Evolutionary conservation across 768 basidiomycete species (phyloP), one percentile per base, ranked within the genome.

Genomic region (Suillus paluster): DNA sequence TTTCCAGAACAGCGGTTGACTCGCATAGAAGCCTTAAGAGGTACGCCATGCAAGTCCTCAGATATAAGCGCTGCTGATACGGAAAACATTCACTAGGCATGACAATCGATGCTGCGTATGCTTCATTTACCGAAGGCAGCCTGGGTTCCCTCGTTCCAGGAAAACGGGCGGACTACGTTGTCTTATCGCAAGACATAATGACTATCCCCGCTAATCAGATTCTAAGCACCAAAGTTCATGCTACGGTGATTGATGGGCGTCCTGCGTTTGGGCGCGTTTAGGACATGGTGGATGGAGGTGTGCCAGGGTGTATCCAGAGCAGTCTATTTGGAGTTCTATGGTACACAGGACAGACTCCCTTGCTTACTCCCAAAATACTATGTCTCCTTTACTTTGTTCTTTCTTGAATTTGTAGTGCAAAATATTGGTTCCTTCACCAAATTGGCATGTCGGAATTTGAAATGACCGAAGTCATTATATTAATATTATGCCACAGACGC

Each of bases 41-140:
- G 90, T 86, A 64, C n/a, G 68, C 63, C 21, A 19, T 38, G 33
- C 23, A 46, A 56, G 46, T 41, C 50, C 50, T 55, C 23, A 27
- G 38, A 33, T 1, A 34, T 1, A n/a, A 14, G 15, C 17, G 33
- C 42, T 30, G 59, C 44, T 25, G 34, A 17, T 39, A 12, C 8
- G 5, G n/a, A 57, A 67, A 33, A 63, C 17, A 15, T 23, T 8
- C 30, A 21, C 59, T 64, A 91, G 90, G 94, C 21, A 92, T 96
- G 88, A 96, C 94, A 3, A 83, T 92, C 41, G 89, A 93, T 68
- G 85, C 92, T 8, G 94, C 94, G 0, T 95, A 91, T 71, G 94
- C 95, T 17, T 90, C 91, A 0, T 95, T 96, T 76, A 86, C 86
- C 0, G 92, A 94, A 67, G 70, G 82, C 45, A 76, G 69, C 4